Conservation (phyloP, 352 stramenopile genomes). For the Phytophthora boehmeriae region DNA sequence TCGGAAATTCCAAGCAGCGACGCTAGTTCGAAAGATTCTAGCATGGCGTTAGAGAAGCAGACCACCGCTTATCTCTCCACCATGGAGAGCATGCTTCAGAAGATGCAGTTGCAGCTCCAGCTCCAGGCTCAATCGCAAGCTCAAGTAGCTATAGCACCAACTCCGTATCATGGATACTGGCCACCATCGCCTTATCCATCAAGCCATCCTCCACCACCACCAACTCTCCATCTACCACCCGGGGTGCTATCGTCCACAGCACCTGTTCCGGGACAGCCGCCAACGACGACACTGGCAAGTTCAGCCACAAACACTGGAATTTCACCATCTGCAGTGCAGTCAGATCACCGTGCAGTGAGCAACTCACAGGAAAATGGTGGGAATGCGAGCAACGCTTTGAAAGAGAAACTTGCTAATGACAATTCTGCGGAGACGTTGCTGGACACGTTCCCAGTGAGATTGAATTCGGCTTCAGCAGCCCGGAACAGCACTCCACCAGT, state of each 20-base stretch:
- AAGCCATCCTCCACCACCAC: conserved; percentile 8
- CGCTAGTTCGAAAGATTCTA: conserved; percentile 11
- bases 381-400: conserved; percentile 5
- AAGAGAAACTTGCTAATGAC: background rate
- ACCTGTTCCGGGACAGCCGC: background rate
- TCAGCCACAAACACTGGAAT: background rate
- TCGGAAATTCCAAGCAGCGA: conserved; percentile 14
- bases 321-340: conserved; percentile 1
- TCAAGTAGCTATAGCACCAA: conserved; percentile 26
- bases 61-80: conserved; percentile 40
- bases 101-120: conserved; percentile 74
- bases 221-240: conserved; percentile 21
- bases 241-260: conserved; percentile 1
- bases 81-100: conserved; percentile 64
- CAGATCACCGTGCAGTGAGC: background rate
- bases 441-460: conserved; percentile 8
- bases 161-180: conserved; percentile 35
- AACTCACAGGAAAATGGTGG: background rate
- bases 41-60: conserved; percentile 38
- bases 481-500: background rate
- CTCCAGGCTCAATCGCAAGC: conserved; percentile 34
- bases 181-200: conserved; percentile 27
- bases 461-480: background rate
- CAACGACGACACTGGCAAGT: background rate
- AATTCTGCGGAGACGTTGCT: conserved; percentile 11